phyloP scores from a whole-genome alignment of 2,329 filamentous ascomycete species.

The Coniochaeta sp. region DNA sequence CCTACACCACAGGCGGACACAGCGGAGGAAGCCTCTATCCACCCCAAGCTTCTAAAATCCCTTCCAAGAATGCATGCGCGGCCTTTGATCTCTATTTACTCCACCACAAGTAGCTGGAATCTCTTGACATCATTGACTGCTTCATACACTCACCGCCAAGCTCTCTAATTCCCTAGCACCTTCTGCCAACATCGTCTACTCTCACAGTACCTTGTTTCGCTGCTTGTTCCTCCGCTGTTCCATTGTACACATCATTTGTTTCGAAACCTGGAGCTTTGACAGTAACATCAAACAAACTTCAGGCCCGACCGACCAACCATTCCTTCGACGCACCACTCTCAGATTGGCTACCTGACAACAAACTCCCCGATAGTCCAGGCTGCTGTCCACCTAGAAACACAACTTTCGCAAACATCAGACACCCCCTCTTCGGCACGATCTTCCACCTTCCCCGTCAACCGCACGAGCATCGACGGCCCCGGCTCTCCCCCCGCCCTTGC shows the following conservation, averaged over 20 bases:
- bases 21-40: not conserved
- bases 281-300: slow-evolving; percentile 29
- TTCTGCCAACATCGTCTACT: too few relatives aligned
- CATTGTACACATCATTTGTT: not conserved
- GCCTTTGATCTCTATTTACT: not conserved
- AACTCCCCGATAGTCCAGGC: slow-evolving; percentile 62
- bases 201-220: not conserved
- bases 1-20: not conserved
- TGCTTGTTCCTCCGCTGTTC: not conserved
- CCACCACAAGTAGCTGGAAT: not conserved
- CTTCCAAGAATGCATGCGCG: not conserved
- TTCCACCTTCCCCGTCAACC: slow-evolving; percentile 24
- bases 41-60: not conserved
- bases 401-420: slow-evolving; percentile 30
- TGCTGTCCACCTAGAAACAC: slow-evolving; percentile 38
- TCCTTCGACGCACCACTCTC: slow-evolving; percentile 52
- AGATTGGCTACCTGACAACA: slow-evolving; percentile 60
- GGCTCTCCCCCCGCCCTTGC: slow-evolving; percentile 23
- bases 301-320: slow-evolving; percentile 26
- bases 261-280: not conserved
- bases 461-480: slow-evolving; percentile 22
- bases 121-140: not conserved
- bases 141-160: not conserved
- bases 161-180: not conserved
- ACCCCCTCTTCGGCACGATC: slow-evolving; percentile 24